These are phyloP conservation scores for Papilionanthe hybrid DNA, from an alignment of 116 monocot genomes.

Conservation along the genomic window DNA sequence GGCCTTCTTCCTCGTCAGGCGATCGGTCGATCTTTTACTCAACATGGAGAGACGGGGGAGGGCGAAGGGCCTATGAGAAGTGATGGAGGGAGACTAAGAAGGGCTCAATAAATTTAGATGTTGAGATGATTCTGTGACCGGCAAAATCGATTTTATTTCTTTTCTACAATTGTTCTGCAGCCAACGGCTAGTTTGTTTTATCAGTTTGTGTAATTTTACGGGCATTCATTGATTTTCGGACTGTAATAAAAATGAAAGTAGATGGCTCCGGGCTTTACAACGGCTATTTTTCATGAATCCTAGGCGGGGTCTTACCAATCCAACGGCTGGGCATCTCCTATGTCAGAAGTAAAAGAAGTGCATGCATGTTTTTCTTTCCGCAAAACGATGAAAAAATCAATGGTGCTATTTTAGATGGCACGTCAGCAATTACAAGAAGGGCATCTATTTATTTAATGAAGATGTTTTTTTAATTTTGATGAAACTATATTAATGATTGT, in stretches of 20 bases:
- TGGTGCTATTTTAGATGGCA: no score
- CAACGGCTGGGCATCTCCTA: background rate
- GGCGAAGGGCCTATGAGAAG: background rate
- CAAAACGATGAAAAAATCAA: no score
- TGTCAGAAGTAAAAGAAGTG: no score
- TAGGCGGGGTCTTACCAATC: background rate
- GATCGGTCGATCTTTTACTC: slow-evolving; percentile 3
- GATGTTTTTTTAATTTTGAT: no score
- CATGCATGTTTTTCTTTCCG: no score
- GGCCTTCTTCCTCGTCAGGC: slow-evolving; percentile 9
- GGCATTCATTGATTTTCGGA: background rate
- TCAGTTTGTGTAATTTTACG: background rate
- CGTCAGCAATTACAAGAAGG: no score
- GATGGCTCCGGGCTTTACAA: background rate
- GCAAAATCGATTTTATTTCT: background rate
- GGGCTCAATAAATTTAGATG: background rate
- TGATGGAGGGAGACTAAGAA: background rate
- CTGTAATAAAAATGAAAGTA: background rate
- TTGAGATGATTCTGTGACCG: no score
- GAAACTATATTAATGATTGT: no score
- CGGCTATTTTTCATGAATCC: slow-evolving; percentile 3
- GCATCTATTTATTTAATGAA: no score
- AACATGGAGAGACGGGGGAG: background rate
- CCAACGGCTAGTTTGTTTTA: slow-evolving; percentile 5
- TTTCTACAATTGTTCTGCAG: background rate